These are phyloP conservation scores for Aureobasidium sp. DNA, from an alignment of 2,329 filamentous ascomycete species.

Conservation along the genomic window DNA sequence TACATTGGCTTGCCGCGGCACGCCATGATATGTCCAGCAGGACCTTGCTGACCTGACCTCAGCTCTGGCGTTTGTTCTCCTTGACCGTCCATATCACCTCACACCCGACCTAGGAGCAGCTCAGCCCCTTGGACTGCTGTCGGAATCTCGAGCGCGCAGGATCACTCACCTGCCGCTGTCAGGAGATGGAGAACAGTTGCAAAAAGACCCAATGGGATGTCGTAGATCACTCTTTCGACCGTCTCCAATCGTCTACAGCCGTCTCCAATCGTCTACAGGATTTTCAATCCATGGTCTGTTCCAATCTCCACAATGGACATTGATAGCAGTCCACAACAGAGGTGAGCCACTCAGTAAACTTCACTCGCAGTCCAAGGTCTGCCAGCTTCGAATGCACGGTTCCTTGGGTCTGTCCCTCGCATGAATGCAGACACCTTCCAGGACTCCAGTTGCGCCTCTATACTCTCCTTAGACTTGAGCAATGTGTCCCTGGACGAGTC, in stretches of 20 bases:
- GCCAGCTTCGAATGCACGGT: background rate
- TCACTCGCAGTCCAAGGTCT: background rate
- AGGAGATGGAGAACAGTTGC: no score
- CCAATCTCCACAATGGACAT: background rate
- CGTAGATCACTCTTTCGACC: no score
- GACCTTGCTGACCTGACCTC: no score
- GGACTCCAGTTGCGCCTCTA: background rate
- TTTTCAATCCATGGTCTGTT: background rate
- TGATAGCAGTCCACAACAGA: background rate
- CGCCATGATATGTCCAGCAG: no score
- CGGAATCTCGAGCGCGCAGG: no score
- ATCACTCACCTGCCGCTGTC: no score
- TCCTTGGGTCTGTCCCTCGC: background rate
- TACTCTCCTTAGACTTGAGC: background rate
- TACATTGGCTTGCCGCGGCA: no score
- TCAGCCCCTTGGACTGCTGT: no score
- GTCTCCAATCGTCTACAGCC: background rate
- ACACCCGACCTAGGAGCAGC: no score
- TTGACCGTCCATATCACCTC: no score
- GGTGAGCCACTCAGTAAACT: background rate
- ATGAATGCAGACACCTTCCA: background rate
- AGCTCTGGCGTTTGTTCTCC: no score
- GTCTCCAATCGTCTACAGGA: background rate
- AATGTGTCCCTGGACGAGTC: background rate
- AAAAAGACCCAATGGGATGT: no score